Evolutionary conservation across 257 asterid genomes (phyloP).

Genomic region (Ehretia macrophylla): DNA sequence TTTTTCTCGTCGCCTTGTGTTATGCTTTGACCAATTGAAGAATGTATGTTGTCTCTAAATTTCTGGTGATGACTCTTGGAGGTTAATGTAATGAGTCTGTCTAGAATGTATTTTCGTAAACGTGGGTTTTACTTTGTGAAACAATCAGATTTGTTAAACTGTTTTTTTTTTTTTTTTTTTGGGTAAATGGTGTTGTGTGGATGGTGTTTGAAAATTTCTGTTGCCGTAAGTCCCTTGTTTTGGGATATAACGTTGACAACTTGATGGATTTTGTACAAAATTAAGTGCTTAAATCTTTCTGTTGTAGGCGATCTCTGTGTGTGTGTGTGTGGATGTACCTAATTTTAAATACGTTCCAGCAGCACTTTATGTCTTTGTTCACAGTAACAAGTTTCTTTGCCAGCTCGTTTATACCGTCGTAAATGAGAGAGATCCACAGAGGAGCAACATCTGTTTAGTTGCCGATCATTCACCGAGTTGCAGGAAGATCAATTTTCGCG

Average conservation of each 20-base stretch:
- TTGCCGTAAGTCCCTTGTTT: background rate
- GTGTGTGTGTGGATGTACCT: too few relatives aligned
- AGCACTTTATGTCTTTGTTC: too few relatives aligned
- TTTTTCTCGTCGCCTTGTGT: background rate
- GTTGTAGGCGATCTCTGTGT: too few relatives aligned
- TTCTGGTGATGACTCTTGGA: conserved; percentile 1
- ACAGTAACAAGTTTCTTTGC: too few relatives aligned
- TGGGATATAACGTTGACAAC: background rate
- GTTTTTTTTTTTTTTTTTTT: too few relatives aligned
- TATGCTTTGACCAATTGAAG: background rate
- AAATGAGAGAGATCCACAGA: too few relatives aligned
- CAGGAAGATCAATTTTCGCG: too few relatives aligned
- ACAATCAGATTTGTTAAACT: background rate
- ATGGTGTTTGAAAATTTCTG: background rate
- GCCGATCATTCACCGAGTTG: too few relatives aligned
- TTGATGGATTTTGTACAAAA: background rate
- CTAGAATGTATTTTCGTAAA: background rate
- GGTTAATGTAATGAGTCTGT: conserved; percentile 1
- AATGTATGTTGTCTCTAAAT: background rate
- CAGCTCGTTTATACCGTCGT: too few relatives aligned
- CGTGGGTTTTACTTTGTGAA: background rate
- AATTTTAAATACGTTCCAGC: too few relatives aligned
- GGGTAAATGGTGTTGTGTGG: conserved; percentile 3
- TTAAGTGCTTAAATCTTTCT: too few relatives aligned
- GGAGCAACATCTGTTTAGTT: too few relatives aligned